Conservation (phyloP, 257 asterid genomes). For the Nicotiana undulata region DNA sequence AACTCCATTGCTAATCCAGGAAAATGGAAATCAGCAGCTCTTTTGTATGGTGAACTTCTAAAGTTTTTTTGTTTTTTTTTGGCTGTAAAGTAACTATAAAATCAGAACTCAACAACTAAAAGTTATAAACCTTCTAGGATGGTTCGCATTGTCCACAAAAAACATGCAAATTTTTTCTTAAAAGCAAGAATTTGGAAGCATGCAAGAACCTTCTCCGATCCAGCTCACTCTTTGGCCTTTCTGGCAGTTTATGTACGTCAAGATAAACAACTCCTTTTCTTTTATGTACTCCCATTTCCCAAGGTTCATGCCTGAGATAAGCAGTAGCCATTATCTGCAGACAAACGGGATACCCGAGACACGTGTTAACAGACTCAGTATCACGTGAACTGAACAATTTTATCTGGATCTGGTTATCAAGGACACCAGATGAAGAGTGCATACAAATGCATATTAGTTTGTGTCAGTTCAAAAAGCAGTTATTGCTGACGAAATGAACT, state of each 20-base stretch:
- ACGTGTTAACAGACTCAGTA: not conserved
- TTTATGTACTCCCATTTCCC: conserved; percentile 99
- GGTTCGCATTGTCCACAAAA: not conserved
- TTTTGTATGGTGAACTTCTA: not conserved
- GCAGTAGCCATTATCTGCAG: conserved; percentile 88
- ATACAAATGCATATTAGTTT: not conserved
- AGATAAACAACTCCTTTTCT: conserved; percentile 90
- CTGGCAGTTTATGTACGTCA: conserved; percentile 87
- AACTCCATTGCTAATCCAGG: not conserved
- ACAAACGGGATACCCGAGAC: not conserved
- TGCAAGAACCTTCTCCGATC: conserved; percentile 70
- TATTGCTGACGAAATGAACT: not conserved
- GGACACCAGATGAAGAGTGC: not conserved
- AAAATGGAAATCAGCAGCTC: not conserved
- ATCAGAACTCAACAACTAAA: not conserved
- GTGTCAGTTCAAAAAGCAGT: not conserved
- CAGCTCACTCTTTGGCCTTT: conserved; percentile 83
- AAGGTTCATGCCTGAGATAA: conserved; percentile 82
- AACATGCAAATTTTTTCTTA: not conserved
- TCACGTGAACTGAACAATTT: not conserved
- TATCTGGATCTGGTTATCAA: not conserved
- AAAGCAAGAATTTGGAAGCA: not conserved
- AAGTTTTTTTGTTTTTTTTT: not conserved
- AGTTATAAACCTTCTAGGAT: not conserved
- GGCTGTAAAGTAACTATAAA: not conserved